Conservation (phyloP, 805 yeast genomes). For the Zygosaccharomyces kombuchaensis region DNA sequence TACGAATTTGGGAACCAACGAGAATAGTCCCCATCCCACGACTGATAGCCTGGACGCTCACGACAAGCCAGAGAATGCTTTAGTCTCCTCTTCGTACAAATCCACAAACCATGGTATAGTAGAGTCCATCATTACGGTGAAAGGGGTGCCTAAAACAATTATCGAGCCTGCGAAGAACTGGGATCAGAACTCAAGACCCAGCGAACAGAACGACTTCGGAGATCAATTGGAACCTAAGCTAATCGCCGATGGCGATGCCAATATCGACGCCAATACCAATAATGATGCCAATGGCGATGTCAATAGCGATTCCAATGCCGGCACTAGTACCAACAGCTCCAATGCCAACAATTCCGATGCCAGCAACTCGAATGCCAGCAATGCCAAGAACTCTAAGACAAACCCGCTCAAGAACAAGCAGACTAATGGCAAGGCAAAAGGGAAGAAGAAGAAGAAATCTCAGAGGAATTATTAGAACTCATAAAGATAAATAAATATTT, state of each 20-base stretch:
- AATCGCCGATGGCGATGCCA: neutral
- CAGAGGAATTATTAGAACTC: neutral
- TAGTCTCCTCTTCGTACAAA: constrained; percentile 25
- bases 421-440: neutral
- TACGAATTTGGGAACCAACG: constrained; percentile 1
- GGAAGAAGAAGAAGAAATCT: neutral
- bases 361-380: too few relatives aligned
- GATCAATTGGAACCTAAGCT: neutral
- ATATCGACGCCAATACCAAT: neutral
- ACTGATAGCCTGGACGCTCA: neutral
- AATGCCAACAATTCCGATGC: too few relatives aligned
- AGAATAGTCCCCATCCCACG: neutral
- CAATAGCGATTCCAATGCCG: neutral
- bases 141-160: constrained; percentile 81
- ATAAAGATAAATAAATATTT: neutral
- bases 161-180: constrained; percentile 60
- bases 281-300: too few relatives aligned
- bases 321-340: neutral
- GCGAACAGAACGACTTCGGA: neutral
- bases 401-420: constrained; percentile 1
- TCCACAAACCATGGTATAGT: constrained; percentile 47
- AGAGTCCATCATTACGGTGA: constrained; percentile 76
- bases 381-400: neutral
- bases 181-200: constrained; percentile 28
- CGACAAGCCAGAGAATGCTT: constrained; percentile 6